These are phyloP conservation scores for Podaxis rugospora DNA, from an alignment of 768 basidiomycete genomes.

Conservation along the genomic window DNA sequence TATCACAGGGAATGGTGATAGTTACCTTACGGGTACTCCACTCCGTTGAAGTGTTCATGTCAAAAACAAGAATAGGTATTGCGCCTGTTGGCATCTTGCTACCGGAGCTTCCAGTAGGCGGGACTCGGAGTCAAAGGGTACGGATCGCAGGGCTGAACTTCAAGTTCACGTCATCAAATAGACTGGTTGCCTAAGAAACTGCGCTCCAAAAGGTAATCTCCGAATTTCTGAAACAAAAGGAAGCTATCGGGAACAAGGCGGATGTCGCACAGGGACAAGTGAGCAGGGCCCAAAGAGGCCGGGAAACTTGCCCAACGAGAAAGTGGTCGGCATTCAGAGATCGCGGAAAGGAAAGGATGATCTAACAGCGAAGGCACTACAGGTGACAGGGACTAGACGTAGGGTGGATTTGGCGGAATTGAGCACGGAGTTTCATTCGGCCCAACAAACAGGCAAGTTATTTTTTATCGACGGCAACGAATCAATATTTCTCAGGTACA, in stretches of 20 bases:
- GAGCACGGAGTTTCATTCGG: background rate
- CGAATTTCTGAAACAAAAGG: slow-evolving; percentile 2
- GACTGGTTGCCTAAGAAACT: slow-evolving; percentile 5
- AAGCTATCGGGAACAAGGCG: background rate
- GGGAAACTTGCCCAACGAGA: background rate
- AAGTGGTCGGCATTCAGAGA: background rate
- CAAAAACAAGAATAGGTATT: background rate
- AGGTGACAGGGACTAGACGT: slow-evolving; percentile 2
- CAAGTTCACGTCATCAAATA: slow-evolving; percentile 3
- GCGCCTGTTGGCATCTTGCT: background rate
- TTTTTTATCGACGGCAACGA: background rate
- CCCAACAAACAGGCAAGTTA: background rate
- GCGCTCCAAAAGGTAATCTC: slow-evolving; percentile 1
- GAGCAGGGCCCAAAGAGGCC: background rate
- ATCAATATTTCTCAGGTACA: slow-evolving; percentile 8
- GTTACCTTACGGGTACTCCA: background rate
- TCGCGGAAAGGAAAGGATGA: slow-evolving; percentile 1
- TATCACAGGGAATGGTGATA: background rate
- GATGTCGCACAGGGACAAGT: background rate
- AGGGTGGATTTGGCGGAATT: slow-evolving; percentile 1
- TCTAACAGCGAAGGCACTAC: slow-evolving; percentile 3
- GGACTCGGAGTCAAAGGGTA: background rate
- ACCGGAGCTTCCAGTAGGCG: background rate
- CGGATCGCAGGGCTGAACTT: background rate
- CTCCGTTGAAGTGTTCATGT: background rate